Evolutionary conservation across 2,329 filamentous ascomycete species (phyloP), one percentile per base, ranked within the genome.

Genomic region (Fusarium brachygibbosum): DNA sequence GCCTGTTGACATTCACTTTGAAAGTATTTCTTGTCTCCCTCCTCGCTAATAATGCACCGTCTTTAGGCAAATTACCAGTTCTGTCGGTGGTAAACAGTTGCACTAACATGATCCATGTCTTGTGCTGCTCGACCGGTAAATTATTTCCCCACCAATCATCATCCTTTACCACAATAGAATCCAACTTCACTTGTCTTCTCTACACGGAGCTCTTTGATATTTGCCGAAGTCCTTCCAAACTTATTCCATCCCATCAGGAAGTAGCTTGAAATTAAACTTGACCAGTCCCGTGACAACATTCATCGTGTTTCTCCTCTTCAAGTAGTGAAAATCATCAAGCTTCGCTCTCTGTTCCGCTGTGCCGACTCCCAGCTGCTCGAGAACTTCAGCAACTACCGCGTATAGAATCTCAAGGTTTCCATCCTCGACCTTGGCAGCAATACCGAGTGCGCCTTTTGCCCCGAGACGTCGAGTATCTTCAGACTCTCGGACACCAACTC

Each of bases 391-490:
- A 3, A 84, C 76, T 0, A 77, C 82, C 0, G 81, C 76, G 54
- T 85, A 84, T 3, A 85, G 72, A 2, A 83, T 78, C 7, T 76
- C 76, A 2, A 82, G 63, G 60, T 77, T 85, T 0, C 84, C 83
- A 44, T 86, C 84, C 56, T 85, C 83, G 10, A 86, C 78, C 66
- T 86, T 85, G 14, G 84, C 79, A 0, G 82, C 76, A 13, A 85
- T 81, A 0, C 82, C 83, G 5, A 85, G 49, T 0, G 78, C 75
- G 7, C 79, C 81, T 2, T 76, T 52, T 0, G 76, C 78, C 0
- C 82, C 80, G 5, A 83, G 73, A 2, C 55, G 64, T n/a, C 56
- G 69, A 1, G 82, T 83, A 21, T 77, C 66, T 28, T 79, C 74
- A 1, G 78, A 81, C 10, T 72, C 76, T n/a, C 79, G 75, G 5